Evolutionary conservation across 2,329 filamentous ascomycete genomes (phyloP).

Genomic region (Pyrenochaeta sp.): DNA sequence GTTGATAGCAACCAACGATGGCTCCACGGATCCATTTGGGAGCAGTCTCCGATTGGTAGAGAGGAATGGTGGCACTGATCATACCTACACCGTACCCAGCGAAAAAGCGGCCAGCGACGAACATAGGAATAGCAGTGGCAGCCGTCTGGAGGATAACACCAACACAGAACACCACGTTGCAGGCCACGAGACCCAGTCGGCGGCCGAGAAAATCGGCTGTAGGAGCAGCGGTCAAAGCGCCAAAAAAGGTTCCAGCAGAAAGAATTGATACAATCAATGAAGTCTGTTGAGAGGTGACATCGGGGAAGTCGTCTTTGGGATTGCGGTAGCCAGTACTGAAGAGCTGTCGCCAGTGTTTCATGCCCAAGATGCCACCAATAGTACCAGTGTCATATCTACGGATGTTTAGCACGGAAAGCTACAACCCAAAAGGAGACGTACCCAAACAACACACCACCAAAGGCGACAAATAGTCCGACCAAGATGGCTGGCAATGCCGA

Average conservation of each 20-base stretch:
- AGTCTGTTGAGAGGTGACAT: conserved; percentile 60
- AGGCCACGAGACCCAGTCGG: conserved; percentile 64
- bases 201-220: conserved; percentile 74
- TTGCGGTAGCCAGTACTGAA: conserved; percentile 59
- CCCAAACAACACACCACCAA: conserved; percentile 55
- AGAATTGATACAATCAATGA: conserved; percentile 83
- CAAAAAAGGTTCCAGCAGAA: conserved; percentile 80
- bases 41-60: conserved; percentile 77
- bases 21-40: conserved; percentile 78
- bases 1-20: conserved; percentile 74
- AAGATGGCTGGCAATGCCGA: conserved; percentile 49
- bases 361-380: conserved; percentile 71
- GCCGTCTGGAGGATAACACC: conserved; percentile 52
- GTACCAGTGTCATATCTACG: conserved; percentile 51
- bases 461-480: conserved; percentile 56
- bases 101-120: conserved; percentile 53
- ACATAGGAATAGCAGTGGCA: conserved; percentile 47
- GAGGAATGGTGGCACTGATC: conserved; percentile 60
- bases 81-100: conserved; percentile 53
- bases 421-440: conserved; percentile 22
- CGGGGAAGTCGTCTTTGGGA: conserved; percentile 49
- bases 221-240: conserved; percentile 73
- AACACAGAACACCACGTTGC: conserved; percentile 48
- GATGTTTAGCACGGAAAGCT: conserved; percentile 12
- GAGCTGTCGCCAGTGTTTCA: conserved; percentile 71